Percentiles rank a stretch among this genome's conserved stretches.
These are phyloP conservation scores for Neurospora pannonica DNA, from an alignment of 495 filamentous ascomycete species.

Conservation along the genomic window DNA sequence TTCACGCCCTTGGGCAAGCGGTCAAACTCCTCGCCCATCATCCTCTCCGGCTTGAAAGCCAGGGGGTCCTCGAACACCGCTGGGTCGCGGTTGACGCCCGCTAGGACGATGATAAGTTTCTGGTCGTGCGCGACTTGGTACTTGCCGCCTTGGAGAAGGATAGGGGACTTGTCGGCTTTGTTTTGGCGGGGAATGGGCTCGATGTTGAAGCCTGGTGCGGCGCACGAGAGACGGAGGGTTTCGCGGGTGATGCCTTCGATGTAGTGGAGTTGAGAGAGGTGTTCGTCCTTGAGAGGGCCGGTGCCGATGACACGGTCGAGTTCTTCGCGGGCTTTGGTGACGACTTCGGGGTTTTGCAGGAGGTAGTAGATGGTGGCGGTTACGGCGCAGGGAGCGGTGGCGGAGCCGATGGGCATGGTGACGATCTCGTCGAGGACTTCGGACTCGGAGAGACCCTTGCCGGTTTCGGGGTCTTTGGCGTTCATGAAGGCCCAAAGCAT, in stretches of 20 bases:
- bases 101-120: conserved; percentile 50
- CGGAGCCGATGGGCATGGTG: conserved; percentile 42
- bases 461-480: conserved; percentile 56
- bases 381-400: conserved; percentile 39
- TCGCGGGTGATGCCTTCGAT: conserved; percentile 57
- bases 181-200: conserved; percentile 43
- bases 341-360: conserved; percentile 49
- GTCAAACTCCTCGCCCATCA: conserved; percentile 54
- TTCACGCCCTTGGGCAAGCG: conserved; percentile 48
- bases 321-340: conserved; percentile 55
- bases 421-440: conserved; percentile 62
- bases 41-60: conserved; percentile 57
- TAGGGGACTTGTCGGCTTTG: conserved; percentile 32
- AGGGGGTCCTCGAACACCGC: conserved; percentile 53
- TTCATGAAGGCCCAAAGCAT: conserved; percentile 58
- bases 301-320: conserved; percentile 52
- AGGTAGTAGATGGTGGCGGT: conserved; percentile 50
- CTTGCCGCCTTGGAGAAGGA: conserved; percentile 48
- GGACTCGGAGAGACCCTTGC: conserved; percentile 45
- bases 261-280: conserved; percentile 52
- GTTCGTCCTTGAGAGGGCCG: conserved; percentile 41
- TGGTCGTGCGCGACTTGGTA: conserved; percentile 55
- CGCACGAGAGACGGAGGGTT: conserved; percentile 52
- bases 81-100: conserved; percentile 58
- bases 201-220: conserved; percentile 60